Evolutionary conservation across 305 asterid genomes (phyloP), one percentile per base, ranked within the genome.

Genomic region (Lippia alba): DNA sequence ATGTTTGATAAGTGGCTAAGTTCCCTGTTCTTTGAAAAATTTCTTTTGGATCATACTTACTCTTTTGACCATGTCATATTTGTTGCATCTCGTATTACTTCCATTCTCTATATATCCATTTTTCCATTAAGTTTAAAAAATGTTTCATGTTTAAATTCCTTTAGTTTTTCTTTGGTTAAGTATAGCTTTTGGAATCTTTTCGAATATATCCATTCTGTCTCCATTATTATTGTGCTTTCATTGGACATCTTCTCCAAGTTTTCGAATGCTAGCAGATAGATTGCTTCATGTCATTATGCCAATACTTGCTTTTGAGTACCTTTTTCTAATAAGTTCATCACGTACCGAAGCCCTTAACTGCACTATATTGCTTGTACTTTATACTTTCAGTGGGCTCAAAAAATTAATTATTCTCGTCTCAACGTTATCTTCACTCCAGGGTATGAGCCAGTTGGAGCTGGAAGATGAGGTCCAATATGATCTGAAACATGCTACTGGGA

Each of bases 401-500:
- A 50, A 2, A 5, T 51, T 15, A 49, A 51, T 48, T 34, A 20
- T 64, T 20, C 45, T 55, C 39, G 36, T 63, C 20, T n/a, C 60
- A 69, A 68, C 79, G 44, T 66, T 74, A 70, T 41, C 56, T 64
- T 71, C 34, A 40, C 61, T 41, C 62, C 79, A 94, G 99, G 99
- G 99, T 36, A 88, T 94, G 99, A 94, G 96, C 88, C 99, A 86
- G 72, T 81, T 94, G 80, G 99, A 94, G 87, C 82, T 94, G 70
- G 99, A 94, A 81, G 97, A 91, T 75, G 84, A 83, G 68, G 97
- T 94, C 74, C 97, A 94, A 76, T 97, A 94, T 80, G 97, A 94
- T 78, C 79, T 94, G 64, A 94, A 91, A 76, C 99, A 97, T 79
- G 99, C 99, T 45, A 94, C 99, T 44, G 99, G 99, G 58, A 96